Evolutionary conservation across 768 basidiomycete species (phyloP), one percentile per base, ranked within the genome.

Genomic region (Russula lepida): DNA sequence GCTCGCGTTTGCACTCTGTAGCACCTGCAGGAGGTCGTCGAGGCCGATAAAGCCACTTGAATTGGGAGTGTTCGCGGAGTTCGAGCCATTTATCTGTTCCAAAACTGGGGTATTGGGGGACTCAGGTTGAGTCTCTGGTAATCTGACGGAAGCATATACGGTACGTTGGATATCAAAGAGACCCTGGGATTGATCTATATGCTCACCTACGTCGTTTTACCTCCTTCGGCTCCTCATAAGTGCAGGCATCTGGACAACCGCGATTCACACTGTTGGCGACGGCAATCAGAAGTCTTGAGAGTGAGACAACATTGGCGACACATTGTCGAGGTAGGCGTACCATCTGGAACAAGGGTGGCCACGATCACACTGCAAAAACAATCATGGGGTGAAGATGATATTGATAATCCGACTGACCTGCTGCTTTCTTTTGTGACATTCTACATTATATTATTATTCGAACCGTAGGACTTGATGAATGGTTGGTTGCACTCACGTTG

Each of bases 341-440:
- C 68, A 69, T 64, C 68, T 55, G 12, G 62, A 61, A 56, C 68
- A 69, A 25, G 68, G 68, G 27, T 64, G 68, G 11, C 65, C 68
- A n/a, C 68, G 63, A 48, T 69, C 68, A 60, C 68, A 69, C 68
- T 69, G 35, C 25, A 9, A 19, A 27, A 49, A 3, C 6, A 32
- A 27, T 23, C 13, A 30, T 44, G 32, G 25, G n/a, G 46, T 21
- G 8, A 27, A 30, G 41, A 56, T 25, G 35, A 19, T 27, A 44
- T 30, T 25, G 17, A 46, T 25, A 46, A 30, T 28, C 43, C 13
- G 30, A 41, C 58, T 43, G 32, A 62, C 68, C 63, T 69, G 68
- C 46, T 69, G 68, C 47, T 69, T 69, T 58, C 68, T 59, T 56
- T 53, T 64, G 54, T 69, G 68, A 63, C 68, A 69, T 15, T 63